Evolutionary conservation across 768 basidiomycete genomes (phyloP).

Genomic region (Podaxis mareebaensis): DNA sequence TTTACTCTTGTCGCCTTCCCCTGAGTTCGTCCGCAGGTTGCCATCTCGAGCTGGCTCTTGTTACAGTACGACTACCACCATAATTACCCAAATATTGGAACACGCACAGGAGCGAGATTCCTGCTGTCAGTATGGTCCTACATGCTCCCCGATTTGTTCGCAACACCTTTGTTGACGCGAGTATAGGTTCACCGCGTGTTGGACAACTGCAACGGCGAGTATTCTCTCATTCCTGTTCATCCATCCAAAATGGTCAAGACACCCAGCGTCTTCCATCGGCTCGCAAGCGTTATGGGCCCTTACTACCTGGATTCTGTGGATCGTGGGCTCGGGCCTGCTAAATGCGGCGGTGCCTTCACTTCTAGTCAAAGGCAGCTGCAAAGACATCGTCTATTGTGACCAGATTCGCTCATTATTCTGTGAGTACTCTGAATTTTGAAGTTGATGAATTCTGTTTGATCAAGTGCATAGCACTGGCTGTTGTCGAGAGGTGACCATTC

Average conservation of each 20-base stretch:
- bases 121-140: slow-evolving; percentile 42
- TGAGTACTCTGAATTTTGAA: slow-evolving; percentile 21
- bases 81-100: slow-evolving; percentile 48
- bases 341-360: slow-evolving; percentile 49
- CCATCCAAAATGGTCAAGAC: slow-evolving; percentile 57
- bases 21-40: slow-evolving; percentile 36
- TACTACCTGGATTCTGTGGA: slow-evolving; percentile 61
- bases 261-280: slow-evolving; percentile 55
- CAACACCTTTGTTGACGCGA: background rate
- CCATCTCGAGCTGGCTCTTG: slow-evolving; percentile 58
- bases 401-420: slow-evolving; percentile 59
- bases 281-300: slow-evolving; percentile 61
- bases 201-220: slow-evolving; percentile 58
- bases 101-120: slow-evolving; percentile 45
- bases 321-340: slow-evolving; percentile 52
- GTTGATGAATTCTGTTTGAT: background rate
- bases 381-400: slow-evolving; percentile 49
- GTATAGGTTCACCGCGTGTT: slow-evolving; percentile 56
- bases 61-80: slow-evolving; percentile 54
- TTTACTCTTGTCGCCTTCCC: background rate
- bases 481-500: slow-evolving; percentile 52
- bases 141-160: background rate
- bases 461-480: slow-evolving; percentile 39
- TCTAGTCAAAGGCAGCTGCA: slow-evolving; percentile 42
- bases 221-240: slow-evolving; percentile 58